Evolutionary conservation across 2,329 filamentous ascomycete species (phyloP).

Genomic region (Fusarium abutilonis): DNA sequence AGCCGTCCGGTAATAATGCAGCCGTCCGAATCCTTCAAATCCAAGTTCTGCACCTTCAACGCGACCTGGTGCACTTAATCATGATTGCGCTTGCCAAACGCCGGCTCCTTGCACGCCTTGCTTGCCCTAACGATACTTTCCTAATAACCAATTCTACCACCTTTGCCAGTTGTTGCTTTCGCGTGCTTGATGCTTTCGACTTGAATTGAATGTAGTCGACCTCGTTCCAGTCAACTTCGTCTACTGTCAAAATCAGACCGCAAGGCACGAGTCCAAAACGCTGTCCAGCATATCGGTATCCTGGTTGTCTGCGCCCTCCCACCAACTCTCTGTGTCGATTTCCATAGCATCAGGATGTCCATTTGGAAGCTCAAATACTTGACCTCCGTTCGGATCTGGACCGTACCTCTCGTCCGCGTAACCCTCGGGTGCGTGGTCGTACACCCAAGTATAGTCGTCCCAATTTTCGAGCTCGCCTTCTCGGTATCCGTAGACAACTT

Average conservation of each 20-base stretch:
- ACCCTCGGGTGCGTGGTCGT: conserved; percentile 48
- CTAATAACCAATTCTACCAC: conserved; percentile 6
- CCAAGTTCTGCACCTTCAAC: conserved; percentile 18
- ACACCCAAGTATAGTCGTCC: conserved; percentile 67
- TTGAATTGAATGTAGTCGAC: neutral
- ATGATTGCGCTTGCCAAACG: conserved; percentile 39
- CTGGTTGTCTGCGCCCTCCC: conserved; percentile 67
- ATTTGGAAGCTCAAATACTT: conserved; percentile 55
- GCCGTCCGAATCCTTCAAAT: conserved; percentile 27
- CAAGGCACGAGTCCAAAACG: conserved; percentile 66
- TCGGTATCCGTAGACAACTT: conserved; percentile 75
- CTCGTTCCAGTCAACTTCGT: neutral
- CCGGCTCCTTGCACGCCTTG: conserved; percentile 40
- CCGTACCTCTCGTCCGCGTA: conserved; percentile 46
- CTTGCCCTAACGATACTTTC: conserved; percentile 24
- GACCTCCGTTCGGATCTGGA: conserved; percentile 50
- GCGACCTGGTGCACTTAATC: conserved; percentile 19
- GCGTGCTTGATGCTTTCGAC: neutral
- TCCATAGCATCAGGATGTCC: conserved; percentile 68
- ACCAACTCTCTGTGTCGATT: conserved; percentile 65
- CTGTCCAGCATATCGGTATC: conserved; percentile 65
- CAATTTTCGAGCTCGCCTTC: conserved; percentile 80
- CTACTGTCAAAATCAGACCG: conserved; percentile 53
- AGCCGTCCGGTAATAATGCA: conserved; percentile 42
- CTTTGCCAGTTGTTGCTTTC: neutral